Percentiles rank a stretch among this genome's conserved stretches.
phyloP scores from a whole-genome alignment of 768 basidiomycete species.

The Leccinum disarticulatum region DNA sequence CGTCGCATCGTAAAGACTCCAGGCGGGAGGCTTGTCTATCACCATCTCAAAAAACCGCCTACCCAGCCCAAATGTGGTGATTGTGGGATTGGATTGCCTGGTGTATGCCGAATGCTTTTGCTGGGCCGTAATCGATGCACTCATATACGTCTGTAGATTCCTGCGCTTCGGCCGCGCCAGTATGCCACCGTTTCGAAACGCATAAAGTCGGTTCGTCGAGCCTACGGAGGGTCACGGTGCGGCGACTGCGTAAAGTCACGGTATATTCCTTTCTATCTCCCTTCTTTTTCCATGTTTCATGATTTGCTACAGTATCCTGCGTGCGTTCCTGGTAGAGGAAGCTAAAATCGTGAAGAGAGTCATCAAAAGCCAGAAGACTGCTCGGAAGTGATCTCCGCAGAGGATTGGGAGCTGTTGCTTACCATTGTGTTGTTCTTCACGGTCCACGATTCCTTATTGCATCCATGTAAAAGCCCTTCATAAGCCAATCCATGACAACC shows the following conservation, averaged over 20 bases:
- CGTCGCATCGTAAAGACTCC: conserved; percentile 97
- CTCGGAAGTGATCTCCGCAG: conserved; percentile 23
- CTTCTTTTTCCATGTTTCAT: background rate
- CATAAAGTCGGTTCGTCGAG: conserved; percentile 92
- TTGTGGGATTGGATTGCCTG: conserved; percentile 91
- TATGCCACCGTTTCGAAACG: conserved; percentile 97
- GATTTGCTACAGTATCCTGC: conserved; percentile 71
- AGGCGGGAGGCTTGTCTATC: conserved; percentile 96
- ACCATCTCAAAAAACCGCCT: conserved; percentile 94
- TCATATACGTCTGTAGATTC: conserved; percentile 54
- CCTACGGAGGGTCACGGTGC: conserved; percentile 98
- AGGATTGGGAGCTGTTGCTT: conserved; percentile 7
- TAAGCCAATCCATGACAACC: conserved; percentile 12
- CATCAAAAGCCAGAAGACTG: conserved; percentile 73
- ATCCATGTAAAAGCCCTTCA: conserved; percentile 22
- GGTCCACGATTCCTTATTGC: conserved; percentile 16
- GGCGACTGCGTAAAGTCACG: conserved; percentile 94
- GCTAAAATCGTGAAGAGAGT: conserved; percentile 99
- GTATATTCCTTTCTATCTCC: conserved; percentile 46
- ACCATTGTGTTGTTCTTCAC: conserved; percentile 11
- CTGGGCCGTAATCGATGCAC: background rate
- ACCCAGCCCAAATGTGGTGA: conserved; percentile 97
- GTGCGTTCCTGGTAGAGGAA: conserved; percentile 98
- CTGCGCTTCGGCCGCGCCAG: conserved; percentile 92
- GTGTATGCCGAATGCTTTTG: conserved; percentile 58